Evolutionary conservation across 306 rosid species (phyloP).

Genomic region (Acacia acuminata): DNA sequence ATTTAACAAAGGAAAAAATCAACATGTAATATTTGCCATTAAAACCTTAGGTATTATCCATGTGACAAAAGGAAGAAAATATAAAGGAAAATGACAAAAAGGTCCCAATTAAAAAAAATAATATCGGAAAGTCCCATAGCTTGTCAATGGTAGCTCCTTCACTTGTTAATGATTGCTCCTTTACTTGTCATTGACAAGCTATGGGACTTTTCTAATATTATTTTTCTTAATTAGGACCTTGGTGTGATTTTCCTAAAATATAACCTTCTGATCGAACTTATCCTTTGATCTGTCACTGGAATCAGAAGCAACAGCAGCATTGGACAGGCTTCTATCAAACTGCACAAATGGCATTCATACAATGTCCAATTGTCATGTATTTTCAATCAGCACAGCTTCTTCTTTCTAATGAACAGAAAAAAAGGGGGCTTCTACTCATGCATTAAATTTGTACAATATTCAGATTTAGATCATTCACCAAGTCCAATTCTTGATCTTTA

Average conservation of each 20-base stretch:
- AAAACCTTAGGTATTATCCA: slow-evolving; percentile 3
- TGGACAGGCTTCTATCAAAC: slow-evolving; percentile 65
- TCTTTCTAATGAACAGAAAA: not conserved
- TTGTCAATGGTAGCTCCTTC: too few relatives aligned
- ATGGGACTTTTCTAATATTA: too few relatives aligned
- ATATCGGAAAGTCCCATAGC: too few relatives aligned
- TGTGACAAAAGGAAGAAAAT: not conserved
- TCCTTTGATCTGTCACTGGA: slow-evolving; percentile 89
- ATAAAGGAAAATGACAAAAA: too few relatives aligned
- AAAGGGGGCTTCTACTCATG: not conserved
- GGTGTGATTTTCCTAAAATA: not conserved
- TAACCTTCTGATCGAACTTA: slow-evolving; percentile 86
- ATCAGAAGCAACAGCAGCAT: slow-evolving; percentile 57
- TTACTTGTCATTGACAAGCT: too few relatives aligned
- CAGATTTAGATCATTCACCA: not conserved
- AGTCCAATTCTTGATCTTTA: slow-evolving; percentile 2
- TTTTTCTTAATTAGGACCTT: too few relatives aligned
- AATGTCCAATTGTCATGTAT: not conserved
- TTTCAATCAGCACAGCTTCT: not conserved
- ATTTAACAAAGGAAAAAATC: not conserved
- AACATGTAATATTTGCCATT: slow-evolving; percentile 13
- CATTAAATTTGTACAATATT: slow-evolving; percentile 1
- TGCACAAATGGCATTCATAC: slow-evolving; percentile 33
- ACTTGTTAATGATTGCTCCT: too few relatives aligned
- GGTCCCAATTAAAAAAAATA: too few relatives aligned